Percentiles rank a stretch among this genome's conserved stretches.
Conservation (phyloP, 768 basidiomycete species). For the Suillus bovinus region DNA sequence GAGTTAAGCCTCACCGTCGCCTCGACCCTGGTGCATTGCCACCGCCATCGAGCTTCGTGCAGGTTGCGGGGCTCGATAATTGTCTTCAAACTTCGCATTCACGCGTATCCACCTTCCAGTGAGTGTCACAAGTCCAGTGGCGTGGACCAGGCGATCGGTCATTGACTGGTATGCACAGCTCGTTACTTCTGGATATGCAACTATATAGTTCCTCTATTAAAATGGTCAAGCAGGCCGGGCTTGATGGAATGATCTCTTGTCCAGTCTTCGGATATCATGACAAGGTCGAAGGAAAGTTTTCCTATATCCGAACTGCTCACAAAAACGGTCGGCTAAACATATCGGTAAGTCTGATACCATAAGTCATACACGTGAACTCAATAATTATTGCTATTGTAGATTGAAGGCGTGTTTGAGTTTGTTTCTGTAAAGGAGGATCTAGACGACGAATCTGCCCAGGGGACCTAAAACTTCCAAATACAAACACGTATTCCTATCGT, state of each 20-base stretch:
- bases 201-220: constrained; percentile 64
- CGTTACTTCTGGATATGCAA: constrained; percentile 58
- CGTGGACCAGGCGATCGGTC: background rate
- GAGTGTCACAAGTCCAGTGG: constrained; percentile 15
- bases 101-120: constrained; percentile 55
- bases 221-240: constrained; percentile 34
- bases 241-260: constrained; percentile 24
- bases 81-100: constrained; percentile 31
- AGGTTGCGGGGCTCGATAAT: constrained; percentile 24
- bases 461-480: constrained; percentile 23
- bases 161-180: constrained; percentile 35
- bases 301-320: constrained; percentile 52
- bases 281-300: constrained; percentile 57
- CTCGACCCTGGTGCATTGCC: constrained; percentile 14
- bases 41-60: constrained; percentile 37
- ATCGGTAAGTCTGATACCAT: constrained; percentile 39
- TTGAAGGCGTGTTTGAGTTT: constrained; percentile 64
- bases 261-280: constrained; percentile 66
- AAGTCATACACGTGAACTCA: background rate
- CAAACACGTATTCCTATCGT: constrained; percentile 52
- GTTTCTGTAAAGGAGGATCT: constrained; percentile 25
- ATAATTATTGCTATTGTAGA: constrained; percentile 34
- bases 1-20: constrained; percentile 19
- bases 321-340: constrained; percentile 59
- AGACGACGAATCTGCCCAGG: constrained; percentile 21